A percentile compares a stretch with the other conserved stretches of the same genome.
Evolutionary conservation across 1,139 yeast species (phyloP).

Genomic region (Eremothecium sinecaudum): DNA sequence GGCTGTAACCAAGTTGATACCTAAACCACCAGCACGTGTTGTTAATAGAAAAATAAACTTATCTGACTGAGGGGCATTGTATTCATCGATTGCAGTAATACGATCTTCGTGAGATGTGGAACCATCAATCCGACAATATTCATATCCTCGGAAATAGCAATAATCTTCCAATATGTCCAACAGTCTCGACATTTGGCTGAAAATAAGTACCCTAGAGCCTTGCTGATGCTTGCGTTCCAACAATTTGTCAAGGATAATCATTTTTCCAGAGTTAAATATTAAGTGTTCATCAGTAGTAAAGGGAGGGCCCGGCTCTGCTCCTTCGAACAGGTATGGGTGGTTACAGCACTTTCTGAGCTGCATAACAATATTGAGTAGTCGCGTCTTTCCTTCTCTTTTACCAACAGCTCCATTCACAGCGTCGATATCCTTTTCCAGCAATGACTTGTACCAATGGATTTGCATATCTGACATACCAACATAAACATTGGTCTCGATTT

Average conservation of each 20-base stretch:
- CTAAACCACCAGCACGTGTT: conserved; percentile 98
- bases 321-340: conserved; percentile 93
- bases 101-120: conserved; percentile 92
- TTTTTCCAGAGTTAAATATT: conserved; percentile 78
- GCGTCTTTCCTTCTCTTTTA: conserved; percentile 80
- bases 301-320: conserved; percentile 99
- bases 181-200: conserved; percentile 91
- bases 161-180: conserved; percentile 90
- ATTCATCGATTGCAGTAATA: conserved; percentile 84
- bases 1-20: conserved; percentile 88
- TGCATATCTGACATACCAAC: conserved; percentile 96
- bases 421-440: conserved; percentile 86
- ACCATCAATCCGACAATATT: conserved; percentile 92
- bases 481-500: conserved; percentile 80
- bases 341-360: conserved; percentile 94
- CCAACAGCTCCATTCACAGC: conserved; percentile 93
- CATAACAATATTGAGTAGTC: conserved; percentile 89
- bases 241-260: conserved; percentile 80
- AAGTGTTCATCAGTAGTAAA: conserved; percentile 93
- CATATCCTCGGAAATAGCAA: conserved; percentile 71
- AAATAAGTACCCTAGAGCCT: conserved; percentile 85
- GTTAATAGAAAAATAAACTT: conserved; percentile 82
- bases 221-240: conserved; percentile 59
- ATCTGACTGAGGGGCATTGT: conserved; percentile 69
- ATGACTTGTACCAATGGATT: conserved; percentile 76